Evolutionary conservation across 192 early-diverging fungal species (phyloP).

Genomic region (Chytriomyces confervae): DNA sequence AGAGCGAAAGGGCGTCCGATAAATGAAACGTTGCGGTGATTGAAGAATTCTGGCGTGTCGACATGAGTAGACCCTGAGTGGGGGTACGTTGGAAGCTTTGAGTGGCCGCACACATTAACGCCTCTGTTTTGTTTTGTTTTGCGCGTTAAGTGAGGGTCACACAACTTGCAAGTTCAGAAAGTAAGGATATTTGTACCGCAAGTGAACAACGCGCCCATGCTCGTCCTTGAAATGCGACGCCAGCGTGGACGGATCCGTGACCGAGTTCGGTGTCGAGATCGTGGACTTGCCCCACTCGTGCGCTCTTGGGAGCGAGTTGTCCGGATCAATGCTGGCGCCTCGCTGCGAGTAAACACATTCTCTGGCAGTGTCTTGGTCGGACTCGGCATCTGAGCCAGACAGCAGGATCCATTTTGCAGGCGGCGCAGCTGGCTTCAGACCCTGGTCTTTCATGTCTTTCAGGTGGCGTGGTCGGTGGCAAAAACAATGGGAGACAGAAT

Average conservation of each 20-base stretch:
- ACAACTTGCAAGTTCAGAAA: background rate
- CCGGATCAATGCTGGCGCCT: background rate
- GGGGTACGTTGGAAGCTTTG: slow-evolving; percentile 77
- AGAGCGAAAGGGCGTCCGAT: slow-evolving; percentile 78
- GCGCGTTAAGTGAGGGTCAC: slow-evolving; percentile 35
- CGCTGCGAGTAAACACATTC: too few species aligned
- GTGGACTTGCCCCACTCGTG: slow-evolving; percentile 14
- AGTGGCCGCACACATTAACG: slow-evolving; percentile 79
- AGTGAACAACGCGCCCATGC: slow-evolving; percentile 42
- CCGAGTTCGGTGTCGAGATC: background rate
- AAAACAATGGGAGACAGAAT: background rate
- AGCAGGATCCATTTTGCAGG: too few species aligned
- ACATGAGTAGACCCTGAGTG: slow-evolving; percentile 66
- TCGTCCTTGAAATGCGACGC: slow-evolving; percentile 44
- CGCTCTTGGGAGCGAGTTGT: slow-evolving; percentile 3
- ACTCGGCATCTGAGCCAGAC: too few species aligned
- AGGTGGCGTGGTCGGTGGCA: background rate
- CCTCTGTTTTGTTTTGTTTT: slow-evolving; percentile 53
- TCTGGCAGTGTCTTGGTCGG: too few species aligned
- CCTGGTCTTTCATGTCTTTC: too few species aligned
- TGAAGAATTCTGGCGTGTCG: slow-evolving; percentile 62
- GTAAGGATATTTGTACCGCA: slow-evolving; percentile 25
- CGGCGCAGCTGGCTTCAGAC: too few species aligned
- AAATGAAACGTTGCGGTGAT: slow-evolving; percentile 78
- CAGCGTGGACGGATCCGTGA: background rate